These are phyloP conservation scores for Paxillus involutus DNA, from an alignment of 768 basidiomycete species.

Conservation along the genomic window DNA sequence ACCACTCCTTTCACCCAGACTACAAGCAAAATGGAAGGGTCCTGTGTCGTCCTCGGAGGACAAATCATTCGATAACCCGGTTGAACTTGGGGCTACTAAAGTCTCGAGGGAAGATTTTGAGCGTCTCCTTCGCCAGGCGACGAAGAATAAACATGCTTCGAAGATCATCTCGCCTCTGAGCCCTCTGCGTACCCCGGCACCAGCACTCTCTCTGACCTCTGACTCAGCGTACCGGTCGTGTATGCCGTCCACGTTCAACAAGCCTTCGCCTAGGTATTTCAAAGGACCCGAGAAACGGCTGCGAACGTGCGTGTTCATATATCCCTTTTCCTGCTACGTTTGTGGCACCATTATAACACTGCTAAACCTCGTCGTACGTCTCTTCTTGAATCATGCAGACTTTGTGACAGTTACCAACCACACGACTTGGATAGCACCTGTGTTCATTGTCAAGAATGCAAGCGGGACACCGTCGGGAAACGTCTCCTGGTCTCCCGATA, in stretches of 20 bases:
- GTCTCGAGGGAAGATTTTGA: constrained; percentile 19
- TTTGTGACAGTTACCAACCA: constrained; percentile 26
- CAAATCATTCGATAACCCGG: background rate
- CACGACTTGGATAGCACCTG: constrained; percentile 18
- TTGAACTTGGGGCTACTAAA: background rate
- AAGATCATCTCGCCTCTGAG: constrained; percentile 31
- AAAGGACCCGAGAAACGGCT: constrained; percentile 12
- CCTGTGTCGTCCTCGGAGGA: background rate
- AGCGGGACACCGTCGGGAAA: constrained; percentile 28
- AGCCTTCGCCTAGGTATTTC: constrained; percentile 22
- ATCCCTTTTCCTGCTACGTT: background rate
- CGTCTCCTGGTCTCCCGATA: constrained; percentile 20
- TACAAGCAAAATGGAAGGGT: constrained; percentile 5
- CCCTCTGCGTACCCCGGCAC: constrained; percentile 25
- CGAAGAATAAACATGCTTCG: constrained; percentile 24
- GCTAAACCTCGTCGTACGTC: constrained; percentile 8
- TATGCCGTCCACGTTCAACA: constrained; percentile 22
- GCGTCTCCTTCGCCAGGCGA: constrained; percentile 25
- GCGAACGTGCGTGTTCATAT: constrained; percentile 27
- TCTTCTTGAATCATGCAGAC: constrained; percentile 7
- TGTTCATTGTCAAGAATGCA: constrained; percentile 28
- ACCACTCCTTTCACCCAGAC: constrained; percentile 4
- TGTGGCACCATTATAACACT: background rate
- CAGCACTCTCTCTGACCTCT: constrained; percentile 11
- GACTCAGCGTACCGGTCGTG: constrained; percentile 17